Percentiles rank a stretch among this genome's conserved stretches.
phyloP scores from a whole-genome alignment of 179 eudicot species.

The Silene noctiflora region DNA sequence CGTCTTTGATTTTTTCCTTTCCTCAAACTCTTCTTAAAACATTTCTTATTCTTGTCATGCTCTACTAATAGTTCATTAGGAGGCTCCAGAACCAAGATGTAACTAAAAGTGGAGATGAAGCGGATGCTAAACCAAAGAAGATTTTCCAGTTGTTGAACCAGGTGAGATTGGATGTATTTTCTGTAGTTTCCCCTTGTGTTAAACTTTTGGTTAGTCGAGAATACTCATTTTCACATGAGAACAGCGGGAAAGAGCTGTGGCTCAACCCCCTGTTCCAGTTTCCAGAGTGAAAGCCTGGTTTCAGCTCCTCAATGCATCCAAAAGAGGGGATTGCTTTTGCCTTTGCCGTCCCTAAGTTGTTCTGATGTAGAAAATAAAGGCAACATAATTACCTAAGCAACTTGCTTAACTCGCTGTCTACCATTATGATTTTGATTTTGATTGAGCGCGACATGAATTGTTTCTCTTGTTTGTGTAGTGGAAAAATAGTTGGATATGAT shows the following conservation, averaged over 20 bases:
- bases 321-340: neutral
- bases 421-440: neutral
- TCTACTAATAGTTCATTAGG: constrained; percentile 60
- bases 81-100: constrained; percentile 66
- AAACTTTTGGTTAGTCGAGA: neutral
- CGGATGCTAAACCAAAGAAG: constrained; percentile 61
- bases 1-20: neutral
- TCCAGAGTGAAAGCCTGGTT: constrained; percentile 3
- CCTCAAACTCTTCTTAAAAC: neutral
- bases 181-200: neutral
- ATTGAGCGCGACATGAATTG: neutral
- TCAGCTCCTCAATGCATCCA: neutral
- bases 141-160: constrained; percentile 86
- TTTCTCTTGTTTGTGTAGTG: neutral
- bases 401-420: neutral
- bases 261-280: neutral
- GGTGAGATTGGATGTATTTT: constrained; percentile 36
- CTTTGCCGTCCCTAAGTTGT: neutral
- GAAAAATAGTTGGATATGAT: neutral
- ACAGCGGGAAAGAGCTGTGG: neutral
- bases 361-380: neutral
- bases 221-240: neutral
- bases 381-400: neutral
- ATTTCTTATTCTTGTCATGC: constrained; percentile 10
- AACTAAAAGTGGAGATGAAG: constrained; percentile 57